Evolutionary conservation across 306 rosid genomes (phyloP).

Genomic region (Ormosia semicastrata): DNA sequence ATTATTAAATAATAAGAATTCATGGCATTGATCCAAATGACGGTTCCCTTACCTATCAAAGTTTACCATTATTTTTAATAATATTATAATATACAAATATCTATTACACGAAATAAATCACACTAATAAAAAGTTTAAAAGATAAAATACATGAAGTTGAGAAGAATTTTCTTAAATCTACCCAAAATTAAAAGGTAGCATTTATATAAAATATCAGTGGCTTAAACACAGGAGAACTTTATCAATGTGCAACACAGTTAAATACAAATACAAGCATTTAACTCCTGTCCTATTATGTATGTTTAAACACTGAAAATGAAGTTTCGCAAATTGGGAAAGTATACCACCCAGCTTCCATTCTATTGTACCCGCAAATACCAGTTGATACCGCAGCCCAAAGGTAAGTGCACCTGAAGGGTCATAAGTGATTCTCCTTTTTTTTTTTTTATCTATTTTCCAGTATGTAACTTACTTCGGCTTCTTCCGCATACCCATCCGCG

Average conservation of each 20-base stretch:
- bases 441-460: neutral
- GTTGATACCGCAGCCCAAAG: neutral
- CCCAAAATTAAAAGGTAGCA: neutral
- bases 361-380: neutral
- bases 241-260: neutral
- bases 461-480: constrained; percentile 48
- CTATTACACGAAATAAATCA: neutral
- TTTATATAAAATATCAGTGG: constrained; percentile 1
- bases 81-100: neutral
- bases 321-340: neutral
- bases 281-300: neutral
- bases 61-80: neutral
- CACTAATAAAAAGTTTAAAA: neutral
- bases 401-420: neutral
- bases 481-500: constrained; percentile 96
- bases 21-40: neutral
- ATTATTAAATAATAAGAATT: neutral
- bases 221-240: neutral
- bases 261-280: neutral
- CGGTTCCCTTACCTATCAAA: neutral
- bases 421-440: neutral
- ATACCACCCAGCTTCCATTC: neutral
- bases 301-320: neutral
- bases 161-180: neutral
- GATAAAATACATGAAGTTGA: neutral